A percentile compares a stretch with the other conserved stretches of the same genome.
These are phyloP conservation scores for Agapanthus africanus DNA, from an alignment of 106 monocot species.

Conservation along the genomic window DNA sequence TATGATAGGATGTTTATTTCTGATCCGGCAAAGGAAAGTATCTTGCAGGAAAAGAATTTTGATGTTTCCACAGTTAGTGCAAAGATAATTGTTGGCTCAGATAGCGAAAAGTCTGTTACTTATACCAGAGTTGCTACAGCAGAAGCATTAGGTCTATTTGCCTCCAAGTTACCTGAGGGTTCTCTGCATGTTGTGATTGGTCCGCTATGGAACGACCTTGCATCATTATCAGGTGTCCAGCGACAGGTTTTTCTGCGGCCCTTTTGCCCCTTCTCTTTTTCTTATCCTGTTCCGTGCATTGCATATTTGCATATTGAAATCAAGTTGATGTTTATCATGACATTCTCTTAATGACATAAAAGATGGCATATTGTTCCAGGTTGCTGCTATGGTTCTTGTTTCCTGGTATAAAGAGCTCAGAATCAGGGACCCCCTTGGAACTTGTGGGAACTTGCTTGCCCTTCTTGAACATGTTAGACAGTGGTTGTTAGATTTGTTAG, in stretches of 20 bases:
- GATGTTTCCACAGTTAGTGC: constrained; percentile 29
- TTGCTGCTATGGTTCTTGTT: constrained; percentile 72
- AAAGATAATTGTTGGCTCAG: constrained; percentile 72
- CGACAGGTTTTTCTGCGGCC: constrained; percentile 47
- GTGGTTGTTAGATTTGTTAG: constrained; percentile 69
- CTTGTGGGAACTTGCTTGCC: constrained; percentile 15
- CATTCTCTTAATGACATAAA: not conserved
- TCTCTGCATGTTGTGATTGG: constrained; percentile 54
- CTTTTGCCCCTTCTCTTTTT: not conserved
- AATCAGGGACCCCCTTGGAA: constrained; percentile 17
- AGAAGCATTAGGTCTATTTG: constrained; percentile 76
- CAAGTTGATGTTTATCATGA: not conserved
- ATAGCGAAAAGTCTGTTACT: constrained; percentile 80
- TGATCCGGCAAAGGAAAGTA: constrained; percentile 35
- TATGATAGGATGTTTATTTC: constrained; percentile 14
- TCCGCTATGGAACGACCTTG: constrained; percentile 57
- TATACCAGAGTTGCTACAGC: constrained; percentile 66
- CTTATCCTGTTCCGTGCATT: not conserved
- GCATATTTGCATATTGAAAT: constrained; percentile 1
- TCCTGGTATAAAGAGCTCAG: constrained; percentile 88
- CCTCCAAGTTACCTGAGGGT: constrained; percentile 51
- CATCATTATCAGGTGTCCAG: constrained; percentile 70
- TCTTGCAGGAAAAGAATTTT: constrained; percentile 32
- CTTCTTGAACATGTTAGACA: constrained; percentile 34
- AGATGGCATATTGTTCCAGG: constrained; percentile 37